These are phyloP conservation scores for Fusarium kyushuense DNA, from an alignment of 2,329 filamentous ascomycete genomes.

Conservation along the genomic window DNA sequence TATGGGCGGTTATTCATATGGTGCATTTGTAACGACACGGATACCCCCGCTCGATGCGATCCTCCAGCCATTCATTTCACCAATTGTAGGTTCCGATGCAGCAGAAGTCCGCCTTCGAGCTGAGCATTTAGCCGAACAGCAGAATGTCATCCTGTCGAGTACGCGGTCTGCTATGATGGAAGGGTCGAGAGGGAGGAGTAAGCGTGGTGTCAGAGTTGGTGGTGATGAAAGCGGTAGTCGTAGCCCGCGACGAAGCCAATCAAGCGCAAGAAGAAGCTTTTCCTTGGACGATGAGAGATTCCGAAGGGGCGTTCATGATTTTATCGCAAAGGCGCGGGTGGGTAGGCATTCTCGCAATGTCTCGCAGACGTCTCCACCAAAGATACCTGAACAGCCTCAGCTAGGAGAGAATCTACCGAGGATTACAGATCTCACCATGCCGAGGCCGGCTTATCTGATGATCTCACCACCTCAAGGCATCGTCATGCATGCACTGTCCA, in stretches of 20 bases:
- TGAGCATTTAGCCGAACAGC: slow-evolving; percentile 73
- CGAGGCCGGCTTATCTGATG: slow-evolving; percentile 68
- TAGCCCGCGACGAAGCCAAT: slow-evolving; percentile 55
- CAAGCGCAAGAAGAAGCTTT: slow-evolving; percentile 52
- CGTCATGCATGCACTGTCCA: slow-evolving; percentile 71
- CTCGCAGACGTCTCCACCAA: slow-evolving; percentile 21
- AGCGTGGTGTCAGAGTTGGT: slow-evolving; percentile 61
- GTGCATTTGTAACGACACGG: slow-evolving; percentile 81
- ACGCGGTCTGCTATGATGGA: slow-evolving; percentile 51
- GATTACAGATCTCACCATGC: slow-evolving; percentile 53
- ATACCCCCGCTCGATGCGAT: slow-evolving; percentile 74
- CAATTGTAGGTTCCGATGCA: slow-evolving; percentile 66
- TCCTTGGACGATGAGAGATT: slow-evolving; percentile 63
- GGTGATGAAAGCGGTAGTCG: slow-evolving; percentile 60
- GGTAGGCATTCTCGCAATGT: slow-evolving; percentile 34
- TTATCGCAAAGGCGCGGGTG: slow-evolving; percentile 57
- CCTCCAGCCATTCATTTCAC: slow-evolving; percentile 67
- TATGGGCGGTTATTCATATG: slow-evolving; percentile 90
- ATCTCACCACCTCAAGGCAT: slow-evolving; percentile 75
- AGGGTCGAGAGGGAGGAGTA: slow-evolving; percentile 44
- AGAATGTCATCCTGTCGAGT: slow-evolving; percentile 62
- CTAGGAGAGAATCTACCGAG: slow-evolving; percentile 47
- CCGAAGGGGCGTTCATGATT: slow-evolving; percentile 61
- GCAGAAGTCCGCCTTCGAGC: slow-evolving; percentile 79
- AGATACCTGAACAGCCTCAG: slow-evolving; percentile 19